Evolutionary conservation across 768 basidiomycete genomes (phyloP).

Genomic region (Macrolepiota fuliginosa): DNA sequence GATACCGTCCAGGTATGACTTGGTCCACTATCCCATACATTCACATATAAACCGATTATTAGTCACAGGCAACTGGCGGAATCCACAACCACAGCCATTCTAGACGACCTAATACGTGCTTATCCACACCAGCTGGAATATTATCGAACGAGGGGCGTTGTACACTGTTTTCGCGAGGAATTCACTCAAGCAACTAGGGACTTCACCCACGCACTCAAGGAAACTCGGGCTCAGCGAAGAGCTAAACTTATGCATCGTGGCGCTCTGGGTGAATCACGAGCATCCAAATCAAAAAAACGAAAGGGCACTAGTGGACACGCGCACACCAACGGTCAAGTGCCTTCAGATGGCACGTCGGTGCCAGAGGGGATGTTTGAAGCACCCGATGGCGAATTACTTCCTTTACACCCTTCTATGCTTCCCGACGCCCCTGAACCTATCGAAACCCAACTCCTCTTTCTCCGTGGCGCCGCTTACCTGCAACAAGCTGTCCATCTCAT

Average conservation of each 20-base stretch:
- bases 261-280: constrained; percentile 29
- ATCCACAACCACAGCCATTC: constrained; percentile 71
- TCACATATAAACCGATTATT: constrained; percentile 12
- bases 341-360: constrained; percentile 62
- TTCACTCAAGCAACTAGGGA: constrained; percentile 72
- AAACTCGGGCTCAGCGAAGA: constrained; percentile 71
- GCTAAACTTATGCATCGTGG: constrained; percentile 54
- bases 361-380: constrained; percentile 44
- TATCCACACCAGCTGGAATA: constrained; percentile 81
- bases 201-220: constrained; percentile 78
- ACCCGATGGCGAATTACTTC: constrained; percentile 48
- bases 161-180: constrained; percentile 87
- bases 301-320: constrained; percentile 40
- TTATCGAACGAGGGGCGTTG: constrained; percentile 86
- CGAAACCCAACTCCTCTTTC: constrained; percentile 80
- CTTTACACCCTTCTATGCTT: constrained; percentile 69
- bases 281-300: constrained; percentile 42
- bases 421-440: constrained; percentile 85
- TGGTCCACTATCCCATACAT: neutral
- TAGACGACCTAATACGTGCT: constrained; percentile 75
- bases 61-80: constrained; percentile 74
- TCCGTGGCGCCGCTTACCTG: constrained; percentile 80
- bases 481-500: constrained; percentile 77
- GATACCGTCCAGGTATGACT: constrained; percentile 80
- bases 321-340: constrained; percentile 61